Evolutionary conservation across 495 filamentous ascomycete genomes (phyloP).

Genomic region (Penicillium simplicissimum): DNA sequence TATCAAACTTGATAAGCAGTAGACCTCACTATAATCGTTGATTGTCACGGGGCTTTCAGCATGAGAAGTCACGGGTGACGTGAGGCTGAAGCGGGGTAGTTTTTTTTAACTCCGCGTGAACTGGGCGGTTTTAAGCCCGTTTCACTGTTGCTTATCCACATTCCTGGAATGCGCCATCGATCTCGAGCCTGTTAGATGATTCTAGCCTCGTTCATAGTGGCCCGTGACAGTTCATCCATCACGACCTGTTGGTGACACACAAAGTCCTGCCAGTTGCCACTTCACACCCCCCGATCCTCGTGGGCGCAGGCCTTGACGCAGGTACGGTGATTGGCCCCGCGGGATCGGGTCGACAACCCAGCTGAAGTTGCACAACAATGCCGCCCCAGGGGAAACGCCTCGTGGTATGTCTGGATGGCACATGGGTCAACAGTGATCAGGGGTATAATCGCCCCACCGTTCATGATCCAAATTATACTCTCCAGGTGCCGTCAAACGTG

Average conservation of each 20-base stretch:
- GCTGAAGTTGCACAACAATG: constrained; percentile 14
- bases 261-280: neutral
- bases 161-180: neutral
- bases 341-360: neutral
- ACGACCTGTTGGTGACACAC: neutral
- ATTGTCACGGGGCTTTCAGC: neutral
- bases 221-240: neutral
- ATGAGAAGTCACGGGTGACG: constrained; percentile 2
- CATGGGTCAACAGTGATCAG: constrained; percentile 42
- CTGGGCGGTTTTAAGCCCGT: neutral
- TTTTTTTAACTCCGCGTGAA: neutral
- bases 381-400: constrained; percentile 29
- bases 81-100: constrained; percentile 11
- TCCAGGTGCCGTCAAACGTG: constrained; percentile 46
- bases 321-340: constrained; percentile 1
- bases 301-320: neutral
- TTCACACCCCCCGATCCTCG: neutral
- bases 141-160: neutral
- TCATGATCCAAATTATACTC: constrained; percentile 22
- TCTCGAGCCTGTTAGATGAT: neutral
- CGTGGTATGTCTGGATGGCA: constrained; percentile 46
- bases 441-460: constrained; percentile 21
- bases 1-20: neutral
- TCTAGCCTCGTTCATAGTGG: neutral
- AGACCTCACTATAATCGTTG: neutral